A percentile compares a stretch with the other conserved stretches of the same genome.
Evolutionary conservation across 2,329 filamentous ascomycete species (phyloP).

Genomic region (Cercospora sp.): DNA sequence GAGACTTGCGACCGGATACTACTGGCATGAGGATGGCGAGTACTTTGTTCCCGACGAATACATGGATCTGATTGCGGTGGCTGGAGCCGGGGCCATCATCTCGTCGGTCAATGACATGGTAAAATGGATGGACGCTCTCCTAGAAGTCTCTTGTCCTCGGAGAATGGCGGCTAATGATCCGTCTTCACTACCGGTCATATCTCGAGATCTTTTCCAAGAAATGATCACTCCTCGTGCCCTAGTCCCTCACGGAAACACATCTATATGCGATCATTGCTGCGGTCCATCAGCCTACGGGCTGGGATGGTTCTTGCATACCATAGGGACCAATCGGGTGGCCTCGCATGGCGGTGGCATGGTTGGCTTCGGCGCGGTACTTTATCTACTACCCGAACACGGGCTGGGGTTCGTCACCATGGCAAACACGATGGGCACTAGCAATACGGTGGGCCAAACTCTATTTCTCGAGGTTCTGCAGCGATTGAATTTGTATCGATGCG

Average conservation of each 20-base stretch:
- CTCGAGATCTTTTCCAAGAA: constrained; percentile 5
- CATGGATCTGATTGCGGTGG: neutral
- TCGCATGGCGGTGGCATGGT: constrained; percentile 33
- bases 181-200: neutral
- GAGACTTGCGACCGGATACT: constrained; percentile 38
- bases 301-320: constrained; percentile 34
- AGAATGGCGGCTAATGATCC: neutral
- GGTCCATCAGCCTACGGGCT: constrained; percentile 27
- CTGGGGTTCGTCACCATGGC: constrained; percentile 42
- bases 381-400: constrained; percentile 33
- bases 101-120: constrained; percentile 10
- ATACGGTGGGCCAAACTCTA: neutral
- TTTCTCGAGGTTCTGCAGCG: constrained; percentile 1
- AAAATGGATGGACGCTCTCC: constrained; percentile 8
- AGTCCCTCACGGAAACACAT: constrained; percentile 24
- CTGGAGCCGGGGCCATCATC: constrained; percentile 5
- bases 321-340: constrained; percentile 35
- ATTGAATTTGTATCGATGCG: neutral
- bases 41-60: neutral
- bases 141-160: neutral
- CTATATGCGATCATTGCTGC: constrained; percentile 20
- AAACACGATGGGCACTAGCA: neutral
- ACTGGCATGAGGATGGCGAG: constrained; percentile 15
- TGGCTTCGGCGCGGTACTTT: constrained; percentile 33
- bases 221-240: constrained; percentile 29